These are phyloP conservation scores for Pestalotiopsis sp. DNA, from an alignment of 2,329 filamentous ascomycete genomes.

Conservation along the genomic window DNA sequence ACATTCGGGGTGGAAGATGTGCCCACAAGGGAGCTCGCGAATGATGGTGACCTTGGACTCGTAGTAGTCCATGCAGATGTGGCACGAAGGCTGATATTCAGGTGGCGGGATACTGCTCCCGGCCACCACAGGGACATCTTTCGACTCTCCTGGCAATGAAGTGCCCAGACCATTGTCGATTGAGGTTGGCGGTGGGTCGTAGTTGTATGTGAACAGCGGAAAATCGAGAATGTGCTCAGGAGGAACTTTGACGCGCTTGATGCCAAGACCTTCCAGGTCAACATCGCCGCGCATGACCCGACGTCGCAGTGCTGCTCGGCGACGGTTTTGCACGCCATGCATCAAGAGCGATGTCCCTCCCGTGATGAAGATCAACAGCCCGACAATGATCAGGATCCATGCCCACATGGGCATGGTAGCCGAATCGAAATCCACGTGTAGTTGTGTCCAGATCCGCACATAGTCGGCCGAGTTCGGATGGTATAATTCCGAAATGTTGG, in stretches of 20 bases:
- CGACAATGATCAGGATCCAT: slow-evolving; percentile 72
- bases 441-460: slow-evolving; percentile 60
- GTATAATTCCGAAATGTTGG: slow-evolving; percentile 57
- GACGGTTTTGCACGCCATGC: slow-evolving; percentile 74
- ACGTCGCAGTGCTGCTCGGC: slow-evolving; percentile 67
- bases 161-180: slow-evolving; percentile 35
- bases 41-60: slow-evolving; percentile 70
- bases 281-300: slow-evolving; percentile 79
- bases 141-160: slow-evolving; percentile 28
- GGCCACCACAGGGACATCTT: slow-evolving; percentile 16
- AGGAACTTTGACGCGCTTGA: slow-evolving; percentile 81
- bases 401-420: slow-evolving; percentile 78
- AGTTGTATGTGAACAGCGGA: slow-evolving; percentile 76
- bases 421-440: slow-evolving; percentile 47
- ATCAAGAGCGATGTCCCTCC: slow-evolving; percentile 68
- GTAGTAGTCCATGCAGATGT: slow-evolving; percentile 89
- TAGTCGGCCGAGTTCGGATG: slow-evolving; percentile 59
- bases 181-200: slow-evolving; percentile 47
- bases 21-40: slow-evolving; percentile 83
- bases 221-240: slow-evolving; percentile 70
- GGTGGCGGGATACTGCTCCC: slow-evolving; percentile 34
- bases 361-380: slow-evolving; percentile 70
- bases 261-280: slow-evolving; percentile 82
- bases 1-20: slow-evolving; percentile 92
- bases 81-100: slow-evolving; percentile 77